These are phyloP conservation scores for Lonicera japonica DNA, from an alignment of 129 eudicot genomes.

Conservation along the genomic window DNA sequence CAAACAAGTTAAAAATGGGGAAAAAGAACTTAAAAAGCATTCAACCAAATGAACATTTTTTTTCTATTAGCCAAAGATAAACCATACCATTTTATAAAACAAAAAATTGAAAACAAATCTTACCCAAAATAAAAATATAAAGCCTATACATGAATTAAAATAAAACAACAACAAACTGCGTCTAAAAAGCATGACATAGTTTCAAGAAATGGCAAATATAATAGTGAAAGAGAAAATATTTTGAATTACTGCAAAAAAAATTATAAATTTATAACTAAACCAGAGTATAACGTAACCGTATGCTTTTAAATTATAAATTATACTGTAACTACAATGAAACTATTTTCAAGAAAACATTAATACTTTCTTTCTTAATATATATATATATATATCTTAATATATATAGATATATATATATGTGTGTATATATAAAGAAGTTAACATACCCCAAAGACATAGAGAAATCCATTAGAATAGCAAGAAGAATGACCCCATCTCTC, in stretches of 20 bases:
- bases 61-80: constrained; percentile 17
- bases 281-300: background rate
- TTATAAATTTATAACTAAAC: too few relatives aligned
- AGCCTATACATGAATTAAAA: too few relatives aligned
- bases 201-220: too few relatives aligned
- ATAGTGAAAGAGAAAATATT: too few relatives aligned
- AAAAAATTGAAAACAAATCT: too few relatives aligned
- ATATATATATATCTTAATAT: background rate
- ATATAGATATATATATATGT: background rate
- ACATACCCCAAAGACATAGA: constrained; percentile 86
- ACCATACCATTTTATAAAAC: background rate
- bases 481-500: constrained; percentile 98
- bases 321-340: too few relatives aligned
- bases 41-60: constrained; percentile 16
- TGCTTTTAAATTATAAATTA: background rate
- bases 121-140: too few relatives aligned
- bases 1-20: background rate
- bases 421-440: background rate
- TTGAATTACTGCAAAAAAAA: too few relatives aligned
- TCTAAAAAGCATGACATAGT: too few relatives aligned
- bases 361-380: too few relatives aligned
- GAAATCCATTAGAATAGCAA: constrained; percentile 67
- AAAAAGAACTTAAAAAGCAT: background rate
- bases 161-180: too few relatives aligned
- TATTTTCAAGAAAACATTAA: too few relatives aligned